phyloP scores from a whole-genome alignment of 768 basidiomycete species.

The Boletus patriciae region DNA sequence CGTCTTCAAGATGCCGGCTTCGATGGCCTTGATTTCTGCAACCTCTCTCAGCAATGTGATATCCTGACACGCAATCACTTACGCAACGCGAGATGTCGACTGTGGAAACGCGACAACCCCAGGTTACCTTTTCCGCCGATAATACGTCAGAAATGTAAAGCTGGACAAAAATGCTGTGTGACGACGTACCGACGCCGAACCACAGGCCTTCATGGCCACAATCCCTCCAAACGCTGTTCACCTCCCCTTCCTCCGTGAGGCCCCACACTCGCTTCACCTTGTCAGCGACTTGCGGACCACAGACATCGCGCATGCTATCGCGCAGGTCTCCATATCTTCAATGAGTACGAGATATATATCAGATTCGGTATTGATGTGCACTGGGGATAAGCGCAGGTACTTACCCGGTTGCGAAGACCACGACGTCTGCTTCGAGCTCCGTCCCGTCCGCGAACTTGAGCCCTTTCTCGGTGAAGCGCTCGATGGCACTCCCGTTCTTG shows the following conservation, averaged over 20 bases:
- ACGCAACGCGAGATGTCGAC: conserved; percentile 33
- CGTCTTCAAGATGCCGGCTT: conserved; percentile 27
- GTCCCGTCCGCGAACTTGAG: conserved; percentile 33
- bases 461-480: conserved; percentile 33
- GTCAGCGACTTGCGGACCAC: conserved; percentile 46
- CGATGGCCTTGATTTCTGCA: conserved; percentile 33
- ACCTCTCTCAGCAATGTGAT: not conserved
- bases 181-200: conserved; percentile 29
- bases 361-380: not conserved
- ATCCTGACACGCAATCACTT: conserved; percentile 6
- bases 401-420: conserved; percentile 36
- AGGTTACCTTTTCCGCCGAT: conserved; percentile 21
- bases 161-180: not conserved
- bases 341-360: not conserved
- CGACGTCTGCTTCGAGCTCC: conserved; percentile 32
- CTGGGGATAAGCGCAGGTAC: not conserved
- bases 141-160: not conserved
- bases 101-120: conserved; percentile 29
- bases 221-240: conserved; percentile 39
- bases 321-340: conserved; percentile 48
- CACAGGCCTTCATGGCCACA: conserved; percentile 38
- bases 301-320: conserved; percentile 41
- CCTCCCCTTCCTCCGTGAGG: conserved; percentile 61
- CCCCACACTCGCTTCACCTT: conserved; percentile 60
- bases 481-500: conserved; percentile 42